Conservation (phyloP, 768 basidiomycete genomes). For the Suillus variegatus region DNA sequence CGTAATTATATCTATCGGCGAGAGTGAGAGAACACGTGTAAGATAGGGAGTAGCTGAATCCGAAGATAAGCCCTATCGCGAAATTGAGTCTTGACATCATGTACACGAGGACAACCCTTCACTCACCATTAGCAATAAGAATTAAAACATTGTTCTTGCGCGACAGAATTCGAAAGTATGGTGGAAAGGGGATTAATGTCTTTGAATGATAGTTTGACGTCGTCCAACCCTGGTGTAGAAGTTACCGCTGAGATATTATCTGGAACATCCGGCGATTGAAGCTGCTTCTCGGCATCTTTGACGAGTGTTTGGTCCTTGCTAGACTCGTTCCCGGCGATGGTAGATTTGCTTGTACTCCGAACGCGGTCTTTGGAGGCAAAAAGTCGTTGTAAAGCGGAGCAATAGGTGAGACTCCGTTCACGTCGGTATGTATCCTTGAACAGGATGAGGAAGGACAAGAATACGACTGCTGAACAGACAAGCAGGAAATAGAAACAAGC, state of each 20-base stretch:
- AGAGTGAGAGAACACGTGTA: constrained; percentile 80
- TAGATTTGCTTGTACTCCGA: constrained; percentile 20
- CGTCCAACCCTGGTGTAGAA: constrained; percentile 17
- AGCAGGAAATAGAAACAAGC: constrained; percentile 83
- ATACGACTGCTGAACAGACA: constrained; percentile 55
- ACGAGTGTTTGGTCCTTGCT: constrained; percentile 17
- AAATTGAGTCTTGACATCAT: constrained; percentile 8
- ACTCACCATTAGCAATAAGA: constrained; percentile 38
- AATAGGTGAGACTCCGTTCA: constrained; percentile 82
- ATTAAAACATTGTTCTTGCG: constrained; percentile 69
- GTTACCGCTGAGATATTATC: constrained; percentile 16
- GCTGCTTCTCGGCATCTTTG: constrained; percentile 15
- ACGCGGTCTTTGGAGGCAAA: constrained; percentile 25
- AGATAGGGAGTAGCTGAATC: constrained; percentile 65
- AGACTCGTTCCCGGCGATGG: constrained; percentile 15
- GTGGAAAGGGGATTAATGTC: constrained; percentile 76
- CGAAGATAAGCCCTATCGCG: constrained; percentile 59
- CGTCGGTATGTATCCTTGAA: constrained; percentile 84
- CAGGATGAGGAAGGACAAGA: constrained; percentile 59
- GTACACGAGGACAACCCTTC: not conserved
- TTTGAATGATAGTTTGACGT: constrained; percentile 55
- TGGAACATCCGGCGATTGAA: constrained; percentile 28
- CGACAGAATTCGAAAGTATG: constrained; percentile 56
- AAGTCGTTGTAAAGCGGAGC: constrained; percentile 56
- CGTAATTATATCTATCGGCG: constrained; percentile 59